Evolutionary conservation across 352 stramenopile species (phyloP).

Genomic region (Thalassiosira hispida): DNA sequence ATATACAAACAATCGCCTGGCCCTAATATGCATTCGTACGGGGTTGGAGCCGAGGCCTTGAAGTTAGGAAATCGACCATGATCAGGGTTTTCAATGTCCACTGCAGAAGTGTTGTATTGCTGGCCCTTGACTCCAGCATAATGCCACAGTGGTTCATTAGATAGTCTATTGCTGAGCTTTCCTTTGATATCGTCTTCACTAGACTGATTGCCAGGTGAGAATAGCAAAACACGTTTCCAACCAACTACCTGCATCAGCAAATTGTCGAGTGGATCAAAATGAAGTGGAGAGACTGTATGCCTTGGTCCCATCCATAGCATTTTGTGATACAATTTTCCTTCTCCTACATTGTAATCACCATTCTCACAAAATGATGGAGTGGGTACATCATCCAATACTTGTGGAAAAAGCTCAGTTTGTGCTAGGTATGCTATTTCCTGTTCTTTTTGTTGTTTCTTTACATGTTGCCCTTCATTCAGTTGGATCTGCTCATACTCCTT

Average conservation of each 20-base stretch:
- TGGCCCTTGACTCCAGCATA: conserved; percentile 67
- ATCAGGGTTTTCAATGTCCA: conserved; percentile 65
- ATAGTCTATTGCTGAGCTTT: not conserved
- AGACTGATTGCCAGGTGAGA: conserved; percentile 22
- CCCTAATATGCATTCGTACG: conserved; percentile 57
- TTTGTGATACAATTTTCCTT: conserved; percentile 70
- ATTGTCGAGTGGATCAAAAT: conserved; percentile 83
- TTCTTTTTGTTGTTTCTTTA: conserved; percentile 23
- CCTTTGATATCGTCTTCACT: not conserved
- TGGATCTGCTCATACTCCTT: conserved; percentile 5
- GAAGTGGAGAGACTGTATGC: conserved; percentile 69
- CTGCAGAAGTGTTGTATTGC: conserved; percentile 74
- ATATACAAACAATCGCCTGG: conserved; percentile 79
- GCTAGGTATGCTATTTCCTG: conserved; percentile 71
- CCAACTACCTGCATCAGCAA: conserved; percentile 75
- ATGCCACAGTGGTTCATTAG: conserved; percentile 34
- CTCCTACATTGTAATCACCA: conserved; percentile 46
- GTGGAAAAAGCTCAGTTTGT: conserved; percentile 72
- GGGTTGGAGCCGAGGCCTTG: conserved; percentile 26
- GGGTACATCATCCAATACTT: conserved; percentile 58
- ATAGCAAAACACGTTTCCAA: conserved; percentile 65
- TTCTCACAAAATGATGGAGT: conserved; percentile 66
- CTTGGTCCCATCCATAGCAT: conserved; percentile 78
- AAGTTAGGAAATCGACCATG: conserved; percentile 60
- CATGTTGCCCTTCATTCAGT: not conserved